These are phyloP conservation scores for Phytophthora meadii DNA, from an alignment of 352 stramenopile genomes.

Conservation along the genomic window DNA sequence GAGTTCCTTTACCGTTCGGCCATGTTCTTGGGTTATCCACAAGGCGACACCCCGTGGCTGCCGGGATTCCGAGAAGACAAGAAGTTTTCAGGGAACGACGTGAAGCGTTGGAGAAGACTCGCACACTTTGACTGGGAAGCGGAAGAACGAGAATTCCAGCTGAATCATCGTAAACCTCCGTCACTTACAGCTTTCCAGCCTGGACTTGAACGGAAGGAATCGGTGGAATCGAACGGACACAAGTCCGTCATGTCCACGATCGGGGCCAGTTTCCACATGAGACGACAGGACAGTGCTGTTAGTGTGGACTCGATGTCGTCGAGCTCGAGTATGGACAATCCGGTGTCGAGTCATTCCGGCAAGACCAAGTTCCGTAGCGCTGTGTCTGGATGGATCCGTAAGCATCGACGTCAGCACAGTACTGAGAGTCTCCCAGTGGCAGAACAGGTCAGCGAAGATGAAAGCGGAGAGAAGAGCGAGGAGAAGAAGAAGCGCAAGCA, in stretches of 20 bases:
- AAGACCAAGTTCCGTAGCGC: constrained; percentile 29
- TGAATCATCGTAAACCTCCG: constrained; percentile 18
- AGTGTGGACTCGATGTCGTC: constrained; percentile 29
- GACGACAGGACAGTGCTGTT: constrained; percentile 24
- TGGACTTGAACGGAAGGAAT: constrained; percentile 18
- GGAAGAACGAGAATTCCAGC: constrained; percentile 52
- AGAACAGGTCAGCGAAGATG: constrained; percentile 16
- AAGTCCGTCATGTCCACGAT: constrained; percentile 39
- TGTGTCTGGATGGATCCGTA: constrained; percentile 37
- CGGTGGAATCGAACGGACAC: constrained; percentile 36
- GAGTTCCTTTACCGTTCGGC: constrained; percentile 82
- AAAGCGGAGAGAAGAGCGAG: constrained; percentile 13
- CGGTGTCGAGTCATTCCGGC: neutral
- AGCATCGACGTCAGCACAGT: constrained; percentile 28
- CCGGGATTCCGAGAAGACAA: constrained; percentile 73
- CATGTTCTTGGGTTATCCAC: constrained; percentile 66
- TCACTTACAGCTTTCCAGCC: constrained; percentile 3
- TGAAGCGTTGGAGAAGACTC: constrained; percentile 76
- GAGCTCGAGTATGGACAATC: constrained; percentile 16
- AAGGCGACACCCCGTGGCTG: constrained; percentile 59
- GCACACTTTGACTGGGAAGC: constrained; percentile 74
- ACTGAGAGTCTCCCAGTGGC: constrained; percentile 8
- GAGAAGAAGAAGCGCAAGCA: constrained; percentile 20
- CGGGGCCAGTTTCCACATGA: constrained; percentile 30
- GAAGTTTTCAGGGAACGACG: constrained; percentile 76